Percentiles rank a stretch among this genome's conserved stretches.
Conservation (phyloP, 495 filamentous ascomycete genomes). For the Penicillium alfredii region DNA sequence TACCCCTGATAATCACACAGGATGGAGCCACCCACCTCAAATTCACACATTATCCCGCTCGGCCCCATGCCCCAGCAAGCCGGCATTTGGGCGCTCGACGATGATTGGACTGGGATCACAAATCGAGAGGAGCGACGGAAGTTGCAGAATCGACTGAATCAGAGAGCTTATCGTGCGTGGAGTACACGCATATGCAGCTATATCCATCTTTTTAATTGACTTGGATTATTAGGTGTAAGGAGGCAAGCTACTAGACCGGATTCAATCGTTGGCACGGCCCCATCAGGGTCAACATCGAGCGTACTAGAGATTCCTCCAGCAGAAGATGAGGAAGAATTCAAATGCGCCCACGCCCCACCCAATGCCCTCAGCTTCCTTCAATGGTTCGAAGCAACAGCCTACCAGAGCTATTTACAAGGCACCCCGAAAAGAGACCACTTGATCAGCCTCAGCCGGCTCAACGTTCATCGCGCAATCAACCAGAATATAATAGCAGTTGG, state of each 20-base stretch:
- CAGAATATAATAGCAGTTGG: slow-evolving; percentile 14
- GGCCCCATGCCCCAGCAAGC: slow-evolving; percentile 13
- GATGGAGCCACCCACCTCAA: slow-evolving; percentile 1
- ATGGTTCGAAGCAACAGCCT: slow-evolving; percentile 6
- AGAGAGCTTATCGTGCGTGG: slow-evolving; percentile 13
- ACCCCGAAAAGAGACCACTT: slow-evolving; percentile 16
- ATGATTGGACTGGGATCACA: slow-evolving; percentile 18
- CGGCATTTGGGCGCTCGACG: slow-evolving; percentile 2
- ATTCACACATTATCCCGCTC: slow-evolving; percentile 6
- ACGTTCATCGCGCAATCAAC: slow-evolving; percentile 16
- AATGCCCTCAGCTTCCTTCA: neutral
- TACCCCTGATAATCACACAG: no score
- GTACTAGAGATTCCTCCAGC: no score
- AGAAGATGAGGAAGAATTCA: neutral
- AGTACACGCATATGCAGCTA: no score
- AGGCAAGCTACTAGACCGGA: no score
- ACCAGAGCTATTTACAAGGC: slow-evolving; percentile 4
- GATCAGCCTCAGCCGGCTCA: slow-evolving; percentile 12
- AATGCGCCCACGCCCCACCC: slow-evolving; percentile 6
- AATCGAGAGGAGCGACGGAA: slow-evolving; percentile 12
- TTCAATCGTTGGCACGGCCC: no score
- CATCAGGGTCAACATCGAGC: no score
- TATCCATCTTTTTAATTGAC: no score
- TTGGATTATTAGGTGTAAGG: no score
- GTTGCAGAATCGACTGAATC: slow-evolving; percentile 19